A percentile compares a stretch with the other conserved stretches of the same genome.
Conservation (phyloP, 2,329 filamentous ascomycete species). For the Pseudodiploospora longispora region DNA sequence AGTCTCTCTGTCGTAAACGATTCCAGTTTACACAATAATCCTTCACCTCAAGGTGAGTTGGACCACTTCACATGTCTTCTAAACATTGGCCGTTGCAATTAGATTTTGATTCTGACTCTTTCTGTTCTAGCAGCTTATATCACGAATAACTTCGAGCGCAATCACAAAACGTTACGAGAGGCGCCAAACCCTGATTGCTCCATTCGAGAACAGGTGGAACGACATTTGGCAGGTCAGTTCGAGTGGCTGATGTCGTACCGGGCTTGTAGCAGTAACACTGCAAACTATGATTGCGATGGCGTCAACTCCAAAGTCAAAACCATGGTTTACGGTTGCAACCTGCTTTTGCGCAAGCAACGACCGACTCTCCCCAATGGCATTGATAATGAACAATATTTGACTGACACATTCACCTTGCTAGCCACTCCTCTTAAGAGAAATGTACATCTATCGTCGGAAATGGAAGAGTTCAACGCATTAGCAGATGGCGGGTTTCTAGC, state of each 20-base stretch:
- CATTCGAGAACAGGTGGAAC: constrained; percentile 27
- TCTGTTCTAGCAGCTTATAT: no score
- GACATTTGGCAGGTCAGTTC: constrained; percentile 41
- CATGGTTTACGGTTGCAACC: constrained; percentile 44
- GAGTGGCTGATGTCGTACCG: constrained; percentile 40
- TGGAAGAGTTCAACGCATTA: constrained; percentile 11
- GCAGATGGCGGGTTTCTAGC: constrained; percentile 15
- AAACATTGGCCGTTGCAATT: no score
- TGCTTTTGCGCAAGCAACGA: constrained; percentile 32
- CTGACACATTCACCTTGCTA: constrained; percentile 39
- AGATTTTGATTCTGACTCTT: no score
- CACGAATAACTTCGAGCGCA: no score
- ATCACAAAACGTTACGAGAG: no score
- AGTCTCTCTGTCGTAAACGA: no score
- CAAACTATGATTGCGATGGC: constrained; percentile 5
- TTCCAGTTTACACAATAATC: no score
- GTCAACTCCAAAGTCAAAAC: constrained; percentile 11
- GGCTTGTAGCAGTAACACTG: constrained; percentile 17
- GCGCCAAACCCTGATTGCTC: constrained; percentile 12
- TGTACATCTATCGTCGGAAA: constrained; percentile 10
- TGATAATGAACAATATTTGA: constrained; percentile 9
- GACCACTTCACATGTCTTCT: no score
- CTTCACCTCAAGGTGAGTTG: no score
- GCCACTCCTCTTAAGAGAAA: constrained; percentile 33
- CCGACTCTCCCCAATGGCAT: constrained; percentile 13